Base-by-base conservation (phyloP, 495 filamentous ascomycete species). In the Penicillium cataractarum region DNA sequence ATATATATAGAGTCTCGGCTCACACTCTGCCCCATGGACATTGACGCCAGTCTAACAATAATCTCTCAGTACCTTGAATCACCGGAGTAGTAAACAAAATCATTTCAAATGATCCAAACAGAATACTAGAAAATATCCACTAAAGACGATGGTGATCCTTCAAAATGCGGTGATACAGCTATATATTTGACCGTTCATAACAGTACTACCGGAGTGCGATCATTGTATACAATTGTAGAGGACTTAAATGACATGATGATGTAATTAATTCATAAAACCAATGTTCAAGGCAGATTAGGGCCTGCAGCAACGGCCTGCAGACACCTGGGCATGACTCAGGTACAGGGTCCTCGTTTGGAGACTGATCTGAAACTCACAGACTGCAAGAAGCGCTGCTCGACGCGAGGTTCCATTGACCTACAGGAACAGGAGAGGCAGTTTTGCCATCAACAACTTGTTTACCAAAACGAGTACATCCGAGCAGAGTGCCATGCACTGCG, bases 321-420 rank as follows among this genome's bases (percentile, higher is more conserved):
- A 46, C 6, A 22, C 6, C n/a, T n/a, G n/a, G n/a, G 17, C 15
- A 22, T n/a, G 29, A 17, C 37, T 51, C n/a, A 48, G 51, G 37
- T 15, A 55, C 55, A 24, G 49, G 55, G 27, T 33, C 13, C 35
- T 53, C 55, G 26, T 27, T 31, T 29, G 4, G 17, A n/a, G 32
- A 17, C 5, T 10, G 27, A 60, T 19, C 22, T 56, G 37, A 63
- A 63, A 35, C 54, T 9, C 35, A 22, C 21, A 27, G 9, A 12
- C 29, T 24, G 44, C 44, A 24, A 27, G 21, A 48, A 15, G n/a
- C 21, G 26, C 46, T 49, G 46, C 46, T 12, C 22, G 58, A 64
- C 31, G 61, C 35, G 54, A 64, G 61, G 40, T 61, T 35, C 46
- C 58, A 59, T 46, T 24, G 17, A 26, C 12, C 58, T 39, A 13